A percentile compares a stretch with the other conserved stretches of the same genome.
Conservation (phyloP, 1,284 basidiomycete species). For the Agroathelia rolfsii region DNA sequence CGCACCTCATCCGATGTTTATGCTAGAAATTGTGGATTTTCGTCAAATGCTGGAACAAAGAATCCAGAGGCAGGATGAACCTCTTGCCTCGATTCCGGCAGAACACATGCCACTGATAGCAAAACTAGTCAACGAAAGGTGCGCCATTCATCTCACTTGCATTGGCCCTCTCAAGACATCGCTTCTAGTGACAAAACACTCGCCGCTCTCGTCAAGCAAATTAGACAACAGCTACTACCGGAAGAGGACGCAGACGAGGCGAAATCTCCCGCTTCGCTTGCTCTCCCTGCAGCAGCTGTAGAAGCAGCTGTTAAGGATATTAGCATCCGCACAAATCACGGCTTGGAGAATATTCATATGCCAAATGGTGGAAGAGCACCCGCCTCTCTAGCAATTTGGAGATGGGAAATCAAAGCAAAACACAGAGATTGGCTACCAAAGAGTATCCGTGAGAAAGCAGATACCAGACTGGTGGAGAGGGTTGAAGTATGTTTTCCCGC, state of each 20-base stretch:
- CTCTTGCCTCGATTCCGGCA: slow-evolving; percentile 49
- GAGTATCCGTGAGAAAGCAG: slow-evolving; percentile 53
- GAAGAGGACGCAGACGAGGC: slow-evolving; percentile 43
- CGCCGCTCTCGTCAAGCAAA: slow-evolving; percentile 47
- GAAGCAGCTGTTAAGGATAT: slow-evolving; percentile 53
- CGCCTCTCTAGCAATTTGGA: slow-evolving; percentile 65
- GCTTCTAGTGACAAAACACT: slow-evolving; percentile 56
- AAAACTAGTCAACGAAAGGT: slow-evolving; percentile 79
- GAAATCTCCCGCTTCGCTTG: slow-evolving; percentile 13
- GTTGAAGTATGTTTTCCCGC: slow-evolving; percentile 37
- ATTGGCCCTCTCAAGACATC: slow-evolving; percentile 4
- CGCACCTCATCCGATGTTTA: slow-evolving; percentile 7
- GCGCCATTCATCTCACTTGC: too few relatives aligned
- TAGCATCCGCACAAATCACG: slow-evolving; percentile 65
- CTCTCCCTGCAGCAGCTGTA: slow-evolving; percentile 41
- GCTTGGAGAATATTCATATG: slow-evolving; percentile 53
- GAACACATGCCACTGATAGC: slow-evolving; percentile 67
- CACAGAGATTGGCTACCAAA: slow-evolving; percentile 61
- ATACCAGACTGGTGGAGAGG: slow-evolving; percentile 56
- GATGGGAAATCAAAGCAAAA: slow-evolving; percentile 72
- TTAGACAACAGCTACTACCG: slow-evolving; percentile 54
- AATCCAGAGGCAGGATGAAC: slow-evolving; percentile 31
- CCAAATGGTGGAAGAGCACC: slow-evolving; percentile 39
- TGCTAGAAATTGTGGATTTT: slow-evolving; percentile 62
- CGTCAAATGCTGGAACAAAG: slow-evolving; percentile 54